A percentile compares a stretch with the other conserved stretches of the same genome.
Evolutionary conservation across 768 basidiomycete species (phyloP).

Genomic region (Clitopilus passeckerianus): DNA sequence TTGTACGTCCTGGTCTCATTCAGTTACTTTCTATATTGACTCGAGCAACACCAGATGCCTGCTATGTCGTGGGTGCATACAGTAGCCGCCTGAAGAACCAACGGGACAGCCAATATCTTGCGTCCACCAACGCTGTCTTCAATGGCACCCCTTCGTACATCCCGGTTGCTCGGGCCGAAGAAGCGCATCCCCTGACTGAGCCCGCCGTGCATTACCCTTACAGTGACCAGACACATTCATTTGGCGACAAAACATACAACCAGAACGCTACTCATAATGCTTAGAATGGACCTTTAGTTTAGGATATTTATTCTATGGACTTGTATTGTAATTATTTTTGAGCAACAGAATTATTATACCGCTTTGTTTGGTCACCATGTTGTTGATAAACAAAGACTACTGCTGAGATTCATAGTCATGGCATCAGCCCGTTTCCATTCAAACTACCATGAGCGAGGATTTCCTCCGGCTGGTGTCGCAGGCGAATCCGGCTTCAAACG

Average conservation of each 20-base stretch:
- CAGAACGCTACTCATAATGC: conserved; percentile 1
- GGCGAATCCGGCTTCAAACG: conserved; percentile 59
- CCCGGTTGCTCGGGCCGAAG: conserved; percentile 21
- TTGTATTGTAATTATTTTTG: not conserved
- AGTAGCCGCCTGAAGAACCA: conserved; percentile 25
- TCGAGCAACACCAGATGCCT: conserved; percentile 23
- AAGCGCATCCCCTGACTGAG: conserved; percentile 3
- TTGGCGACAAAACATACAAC: not conserved
- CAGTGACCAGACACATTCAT: not conserved
- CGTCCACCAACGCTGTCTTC: conserved; percentile 8
- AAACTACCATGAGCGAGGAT: conserved; percentile 57
- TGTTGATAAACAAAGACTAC: not conserved
- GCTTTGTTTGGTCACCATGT: not conserved
- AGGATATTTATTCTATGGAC: not conserved
- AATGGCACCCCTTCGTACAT: conserved; percentile 15
- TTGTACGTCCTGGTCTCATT: conserved; percentile 22
- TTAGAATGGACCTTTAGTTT: not conserved
- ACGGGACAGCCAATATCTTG: conserved; percentile 16
- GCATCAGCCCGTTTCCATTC: not conserved
- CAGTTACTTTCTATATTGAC: no score
- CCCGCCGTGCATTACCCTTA: not conserved
- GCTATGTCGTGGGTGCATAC: conserved; percentile 31
- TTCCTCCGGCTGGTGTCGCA: conserved; percentile 69
- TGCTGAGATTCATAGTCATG: not conserved
- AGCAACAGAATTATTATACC: not conserved